Base-by-base conservation (phyloP, 2,329 filamentous ascomycete species). In the Talaromyces islandicus region DNA sequence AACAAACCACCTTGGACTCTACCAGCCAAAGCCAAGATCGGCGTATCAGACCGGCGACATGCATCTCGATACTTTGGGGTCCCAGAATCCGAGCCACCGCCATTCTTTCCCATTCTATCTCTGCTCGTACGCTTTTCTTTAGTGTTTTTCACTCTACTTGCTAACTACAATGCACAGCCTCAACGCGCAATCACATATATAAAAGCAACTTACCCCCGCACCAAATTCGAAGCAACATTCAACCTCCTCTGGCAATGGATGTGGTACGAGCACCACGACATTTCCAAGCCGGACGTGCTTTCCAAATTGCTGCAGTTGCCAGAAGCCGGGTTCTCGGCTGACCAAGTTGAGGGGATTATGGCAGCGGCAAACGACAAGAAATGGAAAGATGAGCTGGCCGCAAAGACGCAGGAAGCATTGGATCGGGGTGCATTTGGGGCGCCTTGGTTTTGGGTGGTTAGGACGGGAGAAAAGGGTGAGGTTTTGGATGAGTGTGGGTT, bases 1-100 rank as follows among this genome's bases (percentile, higher is more conserved):
- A 93, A 94, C 72, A 85, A 85, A 64, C 89, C 90, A 0, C 90
- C 90, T 0, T 92, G 88, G 88, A 79, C 79, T 0, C 78, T 90
- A 30, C 83, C 86, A 1, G 85, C 84, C 50, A 92, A 92, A 77
- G 86, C 82, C 24, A 71, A 68, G 1, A 87, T 91, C 68, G 77
- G 81, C 54, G 66, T 66, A 27, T 81, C 77, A 60, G 84, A 86
- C 66, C 67, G 67, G 3, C 67, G 70, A 21, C 75, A 83, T 50
- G 80, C 81, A n/a, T 76, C 78, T 61, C 75, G 74, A 57, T 81
- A 84, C 66, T 84, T 84, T 63, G 77, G 75, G 1, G 68, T 78
- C 1, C 70, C 74, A 3, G 68, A 75, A 12, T 63, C 82, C 54
- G 65, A 74, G 62, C 61, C 77, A 3, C 80, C 82, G 0, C 63